Base-by-base conservation (phyloP, 164 flowering plant species). In the Pachysandra terminalis region DNA sequence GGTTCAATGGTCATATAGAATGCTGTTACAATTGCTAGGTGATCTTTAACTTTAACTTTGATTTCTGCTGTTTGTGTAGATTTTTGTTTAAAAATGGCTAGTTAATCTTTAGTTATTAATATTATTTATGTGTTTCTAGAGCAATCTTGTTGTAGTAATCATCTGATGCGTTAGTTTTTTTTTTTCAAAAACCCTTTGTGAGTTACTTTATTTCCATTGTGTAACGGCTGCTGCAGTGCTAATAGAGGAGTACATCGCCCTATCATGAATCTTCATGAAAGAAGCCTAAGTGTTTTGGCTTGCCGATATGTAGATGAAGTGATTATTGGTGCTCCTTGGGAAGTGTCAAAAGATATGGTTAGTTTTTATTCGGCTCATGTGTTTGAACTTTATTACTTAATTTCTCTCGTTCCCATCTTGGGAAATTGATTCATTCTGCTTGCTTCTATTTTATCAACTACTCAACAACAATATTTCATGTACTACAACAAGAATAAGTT, bases 301-400 rank as follows among this genome's bases (percentile, higher is more conserved):
- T 94, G 98, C 58, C 91, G 87, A 56, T 87, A 90, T 75, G 98
- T 85, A 2, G 98, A 94, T 75, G 98, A 94, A 79, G 98, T 90
- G 53, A 91, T 94, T 69, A 94, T 94, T 73, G 98, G 98, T 71
- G 97, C 98, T 74, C 98, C 98, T n/a, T 77, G 83, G 90, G 97
- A 83, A 77, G 85, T 94, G 60, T 90, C 97, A 56, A 90, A 77
- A 77, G 98, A 94, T 79, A 85, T 83, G 97, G 97, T 94, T 55
- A 81, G 94, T 81, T 61, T 72, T 22, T 58, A 58, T 62, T 26
- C 12, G 14, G 45, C 40, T 65, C 52, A 32, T 51, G 16, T 67
- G 59, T 16, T 59, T 28, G 28, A 15, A 9, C 23, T 68, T 21
- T 35, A 19, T 65, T 41, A 69, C 9, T n/a, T 55, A 59, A 16